Percentiles rank a stretch among this genome's conserved stretches.
These are phyloP conservation scores for Phytophthora ramorum DNA, from an alignment of 352 stramenopile species.

Conservation along the genomic window DNA sequence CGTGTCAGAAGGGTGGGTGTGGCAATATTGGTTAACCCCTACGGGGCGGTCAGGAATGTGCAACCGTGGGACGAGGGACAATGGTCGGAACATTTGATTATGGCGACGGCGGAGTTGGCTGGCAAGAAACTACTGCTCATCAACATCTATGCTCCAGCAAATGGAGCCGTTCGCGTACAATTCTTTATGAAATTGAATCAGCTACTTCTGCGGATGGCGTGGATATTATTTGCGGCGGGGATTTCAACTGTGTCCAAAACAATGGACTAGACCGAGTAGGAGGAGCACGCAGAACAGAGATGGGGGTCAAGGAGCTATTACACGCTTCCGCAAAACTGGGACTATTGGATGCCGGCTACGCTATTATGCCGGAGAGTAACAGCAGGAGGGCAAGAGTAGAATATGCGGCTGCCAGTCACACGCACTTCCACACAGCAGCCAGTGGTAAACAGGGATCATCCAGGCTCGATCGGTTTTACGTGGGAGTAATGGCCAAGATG, in stretches of 20 bases:
- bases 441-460: background rate
- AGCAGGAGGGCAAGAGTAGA: background rate
- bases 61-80: background rate
- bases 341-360: too few relatives aligned
- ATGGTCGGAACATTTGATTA: constrained; percentile 5
- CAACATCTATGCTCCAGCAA: constrained; percentile 1
- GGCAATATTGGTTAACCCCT: constrained; percentile 6
- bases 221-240: constrained; percentile 1
- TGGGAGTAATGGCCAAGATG: background rate
- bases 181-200: constrained; percentile 5
- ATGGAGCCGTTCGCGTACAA: background rate
- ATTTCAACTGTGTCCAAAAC: background rate
- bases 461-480: background rate
- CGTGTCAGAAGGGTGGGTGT: background rate
- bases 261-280: too few relatives aligned
- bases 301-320: too few relatives aligned
- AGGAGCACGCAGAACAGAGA: too few relatives aligned
- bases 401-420: background rate
- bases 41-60: background rate
- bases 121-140: background rate
- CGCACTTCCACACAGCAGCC: background rate
- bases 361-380: too few relatives aligned
- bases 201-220: background rate
- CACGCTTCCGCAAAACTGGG: too few relatives aligned
- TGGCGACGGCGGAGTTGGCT: background rate